Evolutionary conservation across 2,329 filamentous ascomycete genomes (phyloP).

Genomic region (Colletotrichum spaethianum): DNA sequence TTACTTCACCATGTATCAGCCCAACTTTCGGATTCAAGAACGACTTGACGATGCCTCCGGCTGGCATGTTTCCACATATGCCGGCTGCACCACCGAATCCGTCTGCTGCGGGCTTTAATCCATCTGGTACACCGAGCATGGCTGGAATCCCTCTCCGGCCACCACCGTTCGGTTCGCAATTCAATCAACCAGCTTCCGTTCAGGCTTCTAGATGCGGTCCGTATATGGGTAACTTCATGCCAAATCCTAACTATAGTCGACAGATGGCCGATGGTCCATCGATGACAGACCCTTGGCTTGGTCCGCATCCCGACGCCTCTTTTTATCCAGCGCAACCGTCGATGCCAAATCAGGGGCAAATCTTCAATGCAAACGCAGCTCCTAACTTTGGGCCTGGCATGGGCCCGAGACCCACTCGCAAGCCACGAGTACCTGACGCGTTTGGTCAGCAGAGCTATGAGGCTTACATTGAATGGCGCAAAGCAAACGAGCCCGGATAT

Average conservation of each 20-base stretch:
- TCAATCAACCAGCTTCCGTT: background rate
- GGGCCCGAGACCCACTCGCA: slow-evolving; percentile 49
- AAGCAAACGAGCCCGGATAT: slow-evolving; percentile 63
- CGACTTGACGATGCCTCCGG: background rate
- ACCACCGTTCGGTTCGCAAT: background rate
- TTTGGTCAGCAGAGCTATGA: slow-evolving; percentile 62
- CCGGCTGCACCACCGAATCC: background rate
- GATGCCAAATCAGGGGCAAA: background rate
- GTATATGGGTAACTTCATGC: background rate
- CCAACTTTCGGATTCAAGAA: slow-evolving; percentile 1
- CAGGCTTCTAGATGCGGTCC: background rate
- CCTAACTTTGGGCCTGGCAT: slow-evolving; percentile 1
- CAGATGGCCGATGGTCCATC: slow-evolving; percentile 3
- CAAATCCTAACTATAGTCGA: slow-evolving; percentile 48
- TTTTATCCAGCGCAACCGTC: background rate
- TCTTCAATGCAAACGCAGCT: slow-evolving; percentile 7
- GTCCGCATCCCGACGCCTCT: background rate
- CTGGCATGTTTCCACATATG: background rate
- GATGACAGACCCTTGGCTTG: background rate
- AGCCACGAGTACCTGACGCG: slow-evolving; percentile 59
- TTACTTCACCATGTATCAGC: background rate
- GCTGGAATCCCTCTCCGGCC: background rate
- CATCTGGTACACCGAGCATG: background rate
- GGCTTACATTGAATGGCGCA: slow-evolving; percentile 64
- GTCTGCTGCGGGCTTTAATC: background rate